Percentiles rank a stretch among this genome's conserved stretches.
phyloP scores from a whole-genome alignment of 73 alveolate genomes.

The Blepharisma japonicum region DNA sequence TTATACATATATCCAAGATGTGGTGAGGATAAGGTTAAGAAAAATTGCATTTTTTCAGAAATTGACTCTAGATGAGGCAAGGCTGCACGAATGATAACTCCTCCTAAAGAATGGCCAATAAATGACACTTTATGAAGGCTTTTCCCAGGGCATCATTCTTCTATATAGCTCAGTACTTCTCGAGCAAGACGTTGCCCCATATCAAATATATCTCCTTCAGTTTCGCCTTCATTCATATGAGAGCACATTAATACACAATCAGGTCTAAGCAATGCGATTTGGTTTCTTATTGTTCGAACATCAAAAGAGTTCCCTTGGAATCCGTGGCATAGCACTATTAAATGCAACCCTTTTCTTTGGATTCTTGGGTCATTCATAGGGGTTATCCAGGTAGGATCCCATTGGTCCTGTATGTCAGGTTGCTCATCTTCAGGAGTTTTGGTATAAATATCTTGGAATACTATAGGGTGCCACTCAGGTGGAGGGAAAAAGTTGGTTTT shows the following conservation, averaged over 20 bases:
- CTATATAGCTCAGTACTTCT: slow-evolving; percentile 79
- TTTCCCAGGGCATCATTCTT: slow-evolving; percentile 74
- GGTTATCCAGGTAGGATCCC: slow-evolving; percentile 78
- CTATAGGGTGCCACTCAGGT: slow-evolving; percentile 66
- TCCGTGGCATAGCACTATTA: slow-evolving; percentile 95
- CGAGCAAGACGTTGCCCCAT: slow-evolving; percentile 93
- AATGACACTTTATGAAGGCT: slow-evolving; percentile 89
- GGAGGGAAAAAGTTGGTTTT: slow-evolving; percentile 40
- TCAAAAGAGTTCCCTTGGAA: slow-evolving; percentile 94
- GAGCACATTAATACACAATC: slow-evolving; percentile 89
- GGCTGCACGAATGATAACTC: slow-evolving; percentile 86
- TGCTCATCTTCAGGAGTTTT: slow-evolving; percentile 43
- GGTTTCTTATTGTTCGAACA: slow-evolving; percentile 89
- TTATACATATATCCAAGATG: slow-evolving; percentile 94
- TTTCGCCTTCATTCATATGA: slow-evolving; percentile 90
- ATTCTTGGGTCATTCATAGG: slow-evolving; percentile 78
- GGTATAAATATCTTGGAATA: slow-evolving; percentile 68
- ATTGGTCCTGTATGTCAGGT: slow-evolving; percentile 36
- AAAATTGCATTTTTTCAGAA: slow-evolving; percentile 79
- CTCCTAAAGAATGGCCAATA: slow-evolving; percentile 99
- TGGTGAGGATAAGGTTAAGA: slow-evolving; percentile 91
- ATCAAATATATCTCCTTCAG: slow-evolving; percentile 87
- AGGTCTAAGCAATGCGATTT: slow-evolving; percentile 85
- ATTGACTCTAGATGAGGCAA: slow-evolving; percentile 67
- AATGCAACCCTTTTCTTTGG: slow-evolving; percentile 56